Base-by-base conservation (phyloP, 495 filamentous ascomycete species). In the Tricharina praecox region DNA sequence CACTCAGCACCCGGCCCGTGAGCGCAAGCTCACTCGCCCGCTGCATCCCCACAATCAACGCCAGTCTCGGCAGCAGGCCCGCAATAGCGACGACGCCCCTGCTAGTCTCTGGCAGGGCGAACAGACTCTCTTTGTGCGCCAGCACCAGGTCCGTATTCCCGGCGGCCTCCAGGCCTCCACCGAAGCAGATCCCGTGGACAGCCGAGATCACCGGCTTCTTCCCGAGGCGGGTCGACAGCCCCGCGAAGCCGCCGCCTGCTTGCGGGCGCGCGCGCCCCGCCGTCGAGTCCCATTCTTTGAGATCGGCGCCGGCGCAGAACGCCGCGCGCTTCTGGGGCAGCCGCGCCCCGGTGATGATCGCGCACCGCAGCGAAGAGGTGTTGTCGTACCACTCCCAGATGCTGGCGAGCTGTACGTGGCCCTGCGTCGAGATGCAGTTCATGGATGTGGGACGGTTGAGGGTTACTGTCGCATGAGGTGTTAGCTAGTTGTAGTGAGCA, bases 161-260 rank as follows among this genome's bases (percentile, higher is more conserved):
- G 1, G 74, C 64, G 65, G 82, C 78, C 63, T 88, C 82, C 48
- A 75, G 73, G 1, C 82, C 82, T 37, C 82, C 82, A 11, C 82
- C 82, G 47, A 80, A 67, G 51, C 73, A 75, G n/a, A 77, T 59
- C n/a, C 82, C 82, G 56, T 83, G 78, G 23, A 86, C 77, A 3
- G 82, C 82, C 8, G 73, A 74, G 46, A 88, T 77, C 26, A 88
- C 67, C 13, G 82, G 82, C 47, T 78, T 78, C 47, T 68, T 67
- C 13, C 74, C 40, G 19, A 36, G 24, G 9, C 64, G 59, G 13
- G 51, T 50, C 4, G 65, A 66, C 23, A 67, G 50, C 0, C 54
- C 64, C 23, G 48, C 62, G 48, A 62, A 63, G 21, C 64, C 64
- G 13, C 44, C 47, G 1, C 30, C 30, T 46, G 43, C n/a, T 48